A percentile compares a stretch with the other conserved stretches of the same genome.
Evolutionary conservation across 2,329 filamentous ascomycete genomes (phyloP).

Genomic region (Trichoderma polysporum): DNA sequence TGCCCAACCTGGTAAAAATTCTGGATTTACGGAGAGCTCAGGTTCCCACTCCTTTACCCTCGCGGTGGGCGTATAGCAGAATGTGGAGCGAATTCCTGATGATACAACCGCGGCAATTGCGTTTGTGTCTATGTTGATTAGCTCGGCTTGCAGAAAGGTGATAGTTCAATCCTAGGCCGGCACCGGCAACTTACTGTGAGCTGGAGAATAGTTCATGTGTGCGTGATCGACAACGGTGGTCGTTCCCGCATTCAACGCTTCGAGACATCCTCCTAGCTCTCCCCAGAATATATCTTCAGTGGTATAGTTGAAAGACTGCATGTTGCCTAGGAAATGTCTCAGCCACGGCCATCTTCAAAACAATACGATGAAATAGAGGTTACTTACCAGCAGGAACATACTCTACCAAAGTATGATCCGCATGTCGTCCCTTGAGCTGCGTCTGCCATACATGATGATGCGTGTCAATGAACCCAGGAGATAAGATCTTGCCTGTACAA

Average conservation of each 20-base stretch:
- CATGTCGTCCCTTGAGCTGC: slow-evolving; percentile 28
- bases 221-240: slow-evolving; percentile 35
- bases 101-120: slow-evolving; percentile 26
- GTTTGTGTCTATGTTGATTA: slow-evolving; percentile 19
- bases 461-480: slow-evolving; percentile 44
- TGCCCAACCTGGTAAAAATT: slow-evolving; percentile 37
- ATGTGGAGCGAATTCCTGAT: slow-evolving; percentile 48
- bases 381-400: slow-evolving; percentile 10
- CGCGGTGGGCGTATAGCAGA: slow-evolving; percentile 40
- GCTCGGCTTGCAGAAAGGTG: not conserved
- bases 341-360: not conserved
- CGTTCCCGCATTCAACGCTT: slow-evolving; percentile 42
- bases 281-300: slow-evolving; percentile 48
- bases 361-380: rapidly evolving
- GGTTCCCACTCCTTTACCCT: slow-evolving; percentile 34
- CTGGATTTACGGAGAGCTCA: slow-evolving; percentile 26
- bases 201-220: slow-evolving; percentile 19
- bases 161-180: no score
- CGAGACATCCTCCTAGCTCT: slow-evolving; percentile 41
- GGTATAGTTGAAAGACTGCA: slow-evolving; percentile 13
- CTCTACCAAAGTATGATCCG: slow-evolving; percentile 3
- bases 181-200: slow-evolving; percentile 1
- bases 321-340: not conserved
- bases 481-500: slow-evolving; percentile 40
- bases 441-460: slow-evolving; percentile 48